Base-by-base conservation (phyloP, 805 yeast species). In the Tetrapisispora taiwanensis region DNA sequence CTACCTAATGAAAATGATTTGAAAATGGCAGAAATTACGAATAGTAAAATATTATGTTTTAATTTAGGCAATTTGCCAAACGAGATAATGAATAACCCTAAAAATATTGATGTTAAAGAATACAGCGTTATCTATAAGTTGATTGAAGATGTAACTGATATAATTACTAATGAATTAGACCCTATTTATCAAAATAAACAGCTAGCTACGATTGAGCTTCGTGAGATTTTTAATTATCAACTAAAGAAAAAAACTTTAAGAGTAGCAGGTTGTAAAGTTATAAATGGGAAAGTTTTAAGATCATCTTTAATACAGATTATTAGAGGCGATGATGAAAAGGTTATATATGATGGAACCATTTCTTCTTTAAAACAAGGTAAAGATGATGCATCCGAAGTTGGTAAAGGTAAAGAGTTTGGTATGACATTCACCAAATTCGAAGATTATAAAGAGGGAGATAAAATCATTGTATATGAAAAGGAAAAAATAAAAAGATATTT, bases 331-430 rank as follows among this genome's bases (percentile, higher is more conserved):
- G 67, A 70, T 30, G 70, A 71, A 15, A 60, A 76, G 6, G 39
- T 54, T 1, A 48, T 62, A 8, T 76, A 64, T 45, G 66, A 71
- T 34, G 96, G 95, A 1, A 66, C 67, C 10, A 59, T 92, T 7
- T 74, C 80, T 2, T 79, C 90, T 7, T 71, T 92, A 61, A 88
- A 85, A 64, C 85, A 84, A 48, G 79, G 78, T 42, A 87, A 86
- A 60, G 89, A 85, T 37, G 94, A 85, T 52, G 84, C 81, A 4
- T 52, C 66, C 1, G 90, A 83, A 55, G 85, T 84, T 8, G 76
- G 76, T 46, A 89, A 85, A 64, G 97, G 95, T 26, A 74, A 75
- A 26, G 98, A 92, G 53, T 92, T 97, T 69, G 98, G 98, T 43
- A 59, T 90, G 20, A 68, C 86, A 0, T 78, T 92, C 50, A 76